Conservation (phyloP, 2,329 filamentous ascomycete species). For the Sporothrix brasiliensis region DNA sequence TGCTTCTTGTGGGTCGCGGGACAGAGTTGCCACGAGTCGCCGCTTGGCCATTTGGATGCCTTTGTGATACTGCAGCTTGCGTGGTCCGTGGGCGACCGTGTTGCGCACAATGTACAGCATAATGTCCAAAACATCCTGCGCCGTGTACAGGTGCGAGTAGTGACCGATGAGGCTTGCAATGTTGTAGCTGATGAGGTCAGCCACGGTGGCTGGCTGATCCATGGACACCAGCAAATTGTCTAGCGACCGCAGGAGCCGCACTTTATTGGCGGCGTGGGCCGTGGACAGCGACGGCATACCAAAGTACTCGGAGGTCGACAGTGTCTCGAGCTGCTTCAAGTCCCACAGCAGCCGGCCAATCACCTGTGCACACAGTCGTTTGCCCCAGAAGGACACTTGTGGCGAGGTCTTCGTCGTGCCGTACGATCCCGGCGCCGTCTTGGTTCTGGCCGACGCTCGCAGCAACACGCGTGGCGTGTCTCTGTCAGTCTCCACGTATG, state of each 20-base stretch:
- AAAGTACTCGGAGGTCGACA: conserved; percentile 39
- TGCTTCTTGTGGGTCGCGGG: conserved; percentile 35
- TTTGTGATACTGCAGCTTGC: conserved; percentile 30
- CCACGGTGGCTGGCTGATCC: conserved; percentile 37
- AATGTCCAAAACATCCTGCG: conserved; percentile 40
- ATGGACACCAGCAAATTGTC: conserved; percentile 37
- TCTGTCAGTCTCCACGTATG: neutral
- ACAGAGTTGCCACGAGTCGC: conserved; percentile 37
- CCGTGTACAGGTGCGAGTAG: conserved; percentile 41
- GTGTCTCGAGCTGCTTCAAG: conserved; percentile 40
- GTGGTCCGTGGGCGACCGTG: conserved; percentile 35
- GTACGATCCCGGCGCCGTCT: neutral
- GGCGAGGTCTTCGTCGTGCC: neutral
- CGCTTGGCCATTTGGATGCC: conserved; percentile 38
- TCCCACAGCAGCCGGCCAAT: conserved; percentile 43
- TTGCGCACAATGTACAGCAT: conserved; percentile 42
- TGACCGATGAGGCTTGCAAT: conserved; percentile 40
- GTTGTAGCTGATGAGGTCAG: conserved; percentile 42
- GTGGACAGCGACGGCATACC: conserved; percentile 38
- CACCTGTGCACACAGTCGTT: conserved; percentile 40
- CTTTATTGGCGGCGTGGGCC: conserved; percentile 39
- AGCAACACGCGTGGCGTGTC: neutral
- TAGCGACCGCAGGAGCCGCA: conserved; percentile 35
- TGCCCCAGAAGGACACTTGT: conserved; percentile 38
- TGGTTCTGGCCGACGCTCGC: neutral